phyloP scores from a whole-genome alignment of 306 rosid species.

The Ochetophila trinervis region DNA sequence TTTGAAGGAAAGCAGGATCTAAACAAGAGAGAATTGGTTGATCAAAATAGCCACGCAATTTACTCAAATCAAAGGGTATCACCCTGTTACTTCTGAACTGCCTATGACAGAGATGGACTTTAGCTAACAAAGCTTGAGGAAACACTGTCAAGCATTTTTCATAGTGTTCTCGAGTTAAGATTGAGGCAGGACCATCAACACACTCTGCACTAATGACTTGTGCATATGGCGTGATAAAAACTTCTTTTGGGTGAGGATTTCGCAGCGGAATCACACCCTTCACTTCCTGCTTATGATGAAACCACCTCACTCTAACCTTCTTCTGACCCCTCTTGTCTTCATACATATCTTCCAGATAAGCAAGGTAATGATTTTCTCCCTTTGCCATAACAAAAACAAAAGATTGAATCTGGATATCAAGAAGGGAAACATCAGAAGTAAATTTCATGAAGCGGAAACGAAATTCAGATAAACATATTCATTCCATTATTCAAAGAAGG shows the following conservation, averaged over 20 bases:
- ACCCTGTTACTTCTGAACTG: conserved; percentile 83
- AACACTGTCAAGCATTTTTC: conserved; percentile 59
- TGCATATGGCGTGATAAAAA: conserved; percentile 83
- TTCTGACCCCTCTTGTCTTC: conserved; percentile 94
- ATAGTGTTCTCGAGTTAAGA: conserved; percentile 79
- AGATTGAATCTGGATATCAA: conserved; percentile 70
- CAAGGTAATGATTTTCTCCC: conserved; percentile 81
- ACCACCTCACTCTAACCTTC: conserved; percentile 97
- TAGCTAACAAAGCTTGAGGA: conserved; percentile 56
- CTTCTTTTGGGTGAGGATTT: conserved; percentile 89
- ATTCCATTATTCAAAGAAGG: not conserved
- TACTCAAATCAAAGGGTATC: conserved; percentile 85
- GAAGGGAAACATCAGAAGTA: conserved; percentile 25
- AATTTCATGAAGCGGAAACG: not conserved
- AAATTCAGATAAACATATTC: not conserved
- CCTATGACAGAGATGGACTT: conserved; percentile 76
- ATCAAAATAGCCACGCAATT: conserved; percentile 74
- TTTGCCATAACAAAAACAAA: conserved; percentile 98
- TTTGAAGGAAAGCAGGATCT: conserved; percentile 45
- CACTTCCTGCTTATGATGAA: conserved; percentile 94
- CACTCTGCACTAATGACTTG: conserved; percentile 98
- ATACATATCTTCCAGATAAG: conserved; percentile 94
- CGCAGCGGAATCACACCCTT: conserved; percentile 63
- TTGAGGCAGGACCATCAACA: conserved; percentile 87
- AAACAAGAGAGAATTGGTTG: conserved; percentile 81